phyloP scores from a whole-genome alignment of 345 rosid species.

The Orychophragmus violaceus region DNA sequence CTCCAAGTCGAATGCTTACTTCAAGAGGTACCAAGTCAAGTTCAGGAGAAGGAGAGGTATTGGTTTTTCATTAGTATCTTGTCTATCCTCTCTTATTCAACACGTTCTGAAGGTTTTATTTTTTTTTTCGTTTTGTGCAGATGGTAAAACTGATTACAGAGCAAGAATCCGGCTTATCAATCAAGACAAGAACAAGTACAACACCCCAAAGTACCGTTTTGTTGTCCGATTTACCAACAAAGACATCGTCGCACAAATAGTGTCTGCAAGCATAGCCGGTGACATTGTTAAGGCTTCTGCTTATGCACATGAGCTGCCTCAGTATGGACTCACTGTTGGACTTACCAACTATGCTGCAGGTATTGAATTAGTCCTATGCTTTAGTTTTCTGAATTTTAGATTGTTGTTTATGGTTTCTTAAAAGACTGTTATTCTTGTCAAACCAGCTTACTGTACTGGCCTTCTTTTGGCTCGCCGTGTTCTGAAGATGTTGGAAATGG shows the following conservation, averaged over 20 bases:
- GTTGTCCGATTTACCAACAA: constrained; percentile 66
- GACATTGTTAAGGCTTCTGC: constrained; percentile 62
- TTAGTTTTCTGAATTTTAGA: not conserved
- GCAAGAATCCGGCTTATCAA: constrained; percentile 66
- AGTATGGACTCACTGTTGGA: constrained; percentile 60
- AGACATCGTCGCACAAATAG: constrained; percentile 53
- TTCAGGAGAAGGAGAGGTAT: constrained; percentile 68
- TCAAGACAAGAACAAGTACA: constrained; percentile 68
- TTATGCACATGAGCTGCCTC: constrained; percentile 59
- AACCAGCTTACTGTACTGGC: constrained; percentile 63
- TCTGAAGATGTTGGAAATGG: constrained; percentile 60
- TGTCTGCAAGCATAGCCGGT: constrained; percentile 50
- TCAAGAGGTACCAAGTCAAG: constrained; percentile 65
- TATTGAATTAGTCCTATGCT: constrained; percentile 1
- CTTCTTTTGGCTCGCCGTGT: constrained; percentile 74
- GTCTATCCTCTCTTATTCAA: not conserved
- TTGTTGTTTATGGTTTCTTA: not conserved
- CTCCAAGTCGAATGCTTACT: constrained; percentile 50
- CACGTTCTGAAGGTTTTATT: not conserved
- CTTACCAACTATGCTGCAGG: constrained; percentile 77
- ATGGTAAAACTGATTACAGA: constrained; percentile 71
- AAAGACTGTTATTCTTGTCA: not conserved
- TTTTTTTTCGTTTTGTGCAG: constrained; percentile 22
- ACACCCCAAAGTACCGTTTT: constrained; percentile 68
- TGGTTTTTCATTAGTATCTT: not conserved